Evolutionary conservation across 75 land plant genomes (phyloP).

Genomic region (Cryptomeria japonica): DNA sequence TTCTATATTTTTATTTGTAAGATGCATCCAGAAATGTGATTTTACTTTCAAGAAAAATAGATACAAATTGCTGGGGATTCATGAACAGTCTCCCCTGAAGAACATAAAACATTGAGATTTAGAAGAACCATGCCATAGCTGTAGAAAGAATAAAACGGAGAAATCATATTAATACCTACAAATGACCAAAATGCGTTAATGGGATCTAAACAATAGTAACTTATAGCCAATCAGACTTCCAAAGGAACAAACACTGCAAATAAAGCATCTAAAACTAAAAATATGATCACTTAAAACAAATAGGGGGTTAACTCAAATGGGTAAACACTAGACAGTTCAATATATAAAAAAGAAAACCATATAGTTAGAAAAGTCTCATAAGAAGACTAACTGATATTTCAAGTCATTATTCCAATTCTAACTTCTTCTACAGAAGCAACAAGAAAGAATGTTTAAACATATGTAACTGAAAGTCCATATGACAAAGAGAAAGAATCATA

Average conservation of each 20-base stretch:
- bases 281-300: not conserved
- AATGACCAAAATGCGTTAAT: not conserved
- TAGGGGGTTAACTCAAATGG: not conserved
- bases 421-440: not conserved
- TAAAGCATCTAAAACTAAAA: not conserved
- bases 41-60: not conserved
- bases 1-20: too few species aligned
- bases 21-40: not conserved
- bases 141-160: not conserved
- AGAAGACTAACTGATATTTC: not conserved
- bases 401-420: not conserved
- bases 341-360: not conserved
- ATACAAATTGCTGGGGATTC: not conserved
- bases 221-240: not conserved
- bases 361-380: not conserved
- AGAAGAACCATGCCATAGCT: not conserved
- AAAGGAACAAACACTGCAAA: not conserved
- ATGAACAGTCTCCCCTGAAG: not conserved
- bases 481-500: conserved; percentile 32
- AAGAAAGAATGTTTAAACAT: not conserved
- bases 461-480: not conserved
- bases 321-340: not conserved
- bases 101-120: not conserved
- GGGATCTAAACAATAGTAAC: not conserved
- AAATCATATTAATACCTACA: not conserved